A percentile compares a stretch with the other conserved stretches of the same genome.
Evolutionary conservation across 768 basidiomycete species (phyloP).

Genomic region (Cantharellus anzutake): DNA sequence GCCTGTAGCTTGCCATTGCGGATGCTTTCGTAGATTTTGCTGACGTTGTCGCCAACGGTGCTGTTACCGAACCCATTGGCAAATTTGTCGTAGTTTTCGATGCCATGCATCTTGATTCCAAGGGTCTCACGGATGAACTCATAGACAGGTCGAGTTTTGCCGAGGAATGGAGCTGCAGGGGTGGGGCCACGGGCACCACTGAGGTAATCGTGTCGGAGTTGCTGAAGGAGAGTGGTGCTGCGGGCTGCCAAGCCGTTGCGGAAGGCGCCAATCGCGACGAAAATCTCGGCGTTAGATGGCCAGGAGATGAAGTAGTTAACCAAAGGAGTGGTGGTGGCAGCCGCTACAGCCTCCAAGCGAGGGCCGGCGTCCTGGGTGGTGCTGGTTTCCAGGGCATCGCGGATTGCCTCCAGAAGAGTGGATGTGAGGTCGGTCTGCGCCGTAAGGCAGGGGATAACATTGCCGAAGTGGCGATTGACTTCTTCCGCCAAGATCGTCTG

Average conservation of each 20-base stretch:
- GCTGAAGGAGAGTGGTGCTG: slow-evolving; percentile 26
- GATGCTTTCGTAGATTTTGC: slow-evolving; percentile 62
- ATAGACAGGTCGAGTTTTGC: slow-evolving; percentile 52
- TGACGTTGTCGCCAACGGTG: slow-evolving; percentile 51
- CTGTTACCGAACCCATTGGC: slow-evolving; percentile 46
- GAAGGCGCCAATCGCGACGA: slow-evolving; percentile 29
- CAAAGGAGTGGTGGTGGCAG: slow-evolving; percentile 37
- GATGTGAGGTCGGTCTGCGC: slow-evolving; percentile 11
- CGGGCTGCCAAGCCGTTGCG: slow-evolving; percentile 33
- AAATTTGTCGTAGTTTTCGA: slow-evolving; percentile 45
- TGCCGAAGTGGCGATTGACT: slow-evolving; percentile 25
- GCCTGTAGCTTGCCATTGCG: slow-evolving; percentile 48
- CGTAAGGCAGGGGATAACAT: not conserved
- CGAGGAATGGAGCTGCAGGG: slow-evolving; percentile 49
- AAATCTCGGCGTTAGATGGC: not conserved
- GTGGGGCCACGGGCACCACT: slow-evolving; percentile 27
- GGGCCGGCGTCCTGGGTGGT: slow-evolving; percentile 50
- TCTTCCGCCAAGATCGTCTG: slow-evolving; percentile 30
- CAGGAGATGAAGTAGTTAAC: slow-evolving; percentile 33
- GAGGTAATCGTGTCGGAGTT: slow-evolving; percentile 32
- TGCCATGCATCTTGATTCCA: slow-evolving; percentile 62
- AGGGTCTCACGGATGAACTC: slow-evolving; percentile 53
- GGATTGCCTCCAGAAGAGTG: slow-evolving; percentile 18
- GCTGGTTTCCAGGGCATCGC: slow-evolving; percentile 38
- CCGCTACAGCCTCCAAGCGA: slow-evolving; percentile 55